These are phyloP conservation scores for Penicillium cosmopolitanum DNA, from an alignment of 495 filamentous ascomycete genomes.

Conservation along the genomic window DNA sequence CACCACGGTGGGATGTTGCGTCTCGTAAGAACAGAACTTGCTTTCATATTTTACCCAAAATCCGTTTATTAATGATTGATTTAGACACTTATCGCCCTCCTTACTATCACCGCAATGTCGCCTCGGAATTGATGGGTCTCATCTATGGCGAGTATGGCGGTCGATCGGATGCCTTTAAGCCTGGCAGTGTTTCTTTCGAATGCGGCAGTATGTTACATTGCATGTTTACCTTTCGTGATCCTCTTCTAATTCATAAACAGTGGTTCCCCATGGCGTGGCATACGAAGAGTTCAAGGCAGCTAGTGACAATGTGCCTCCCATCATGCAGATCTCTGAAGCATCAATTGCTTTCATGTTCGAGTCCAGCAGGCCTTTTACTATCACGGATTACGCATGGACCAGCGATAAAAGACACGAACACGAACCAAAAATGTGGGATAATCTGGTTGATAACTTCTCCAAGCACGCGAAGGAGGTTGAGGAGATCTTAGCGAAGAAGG, in stretches of 20 bases:
- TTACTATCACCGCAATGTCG: constrained; percentile 56
- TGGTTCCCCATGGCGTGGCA: constrained; percentile 61
- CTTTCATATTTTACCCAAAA: not conserved
- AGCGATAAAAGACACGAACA: constrained; percentile 59
- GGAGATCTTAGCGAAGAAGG: constrained; percentile 37
- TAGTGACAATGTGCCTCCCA: constrained; percentile 46
- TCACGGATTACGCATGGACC: constrained; percentile 57
- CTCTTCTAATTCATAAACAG: constrained; percentile 13
- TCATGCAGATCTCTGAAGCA: constrained; percentile 51
- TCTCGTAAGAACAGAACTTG: constrained; percentile 36
- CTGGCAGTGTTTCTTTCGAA: constrained; percentile 61
- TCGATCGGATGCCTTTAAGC: constrained; percentile 60
- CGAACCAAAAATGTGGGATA: constrained; percentile 61
- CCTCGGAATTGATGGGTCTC: constrained; percentile 55
- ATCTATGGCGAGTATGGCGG: constrained; percentile 59
- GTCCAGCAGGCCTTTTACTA: constrained; percentile 52
- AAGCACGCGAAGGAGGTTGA: constrained; percentile 48
- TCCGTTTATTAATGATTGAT: constrained; percentile 5
- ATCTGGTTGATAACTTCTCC: constrained; percentile 54
- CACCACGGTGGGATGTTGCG: constrained; percentile 53
- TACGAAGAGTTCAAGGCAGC: constrained; percentile 69
- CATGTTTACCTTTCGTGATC: not conserved
- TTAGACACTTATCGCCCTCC: constrained; percentile 52
- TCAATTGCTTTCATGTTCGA: constrained; percentile 66
- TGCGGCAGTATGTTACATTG: constrained; percentile 45